Percentiles rank a stretch among this genome's conserved stretches.
Evolutionary conservation across 2,329 filamentous ascomycete genomes (phyloP).

Genomic region (Calonectria pseudoturangicola): DNA sequence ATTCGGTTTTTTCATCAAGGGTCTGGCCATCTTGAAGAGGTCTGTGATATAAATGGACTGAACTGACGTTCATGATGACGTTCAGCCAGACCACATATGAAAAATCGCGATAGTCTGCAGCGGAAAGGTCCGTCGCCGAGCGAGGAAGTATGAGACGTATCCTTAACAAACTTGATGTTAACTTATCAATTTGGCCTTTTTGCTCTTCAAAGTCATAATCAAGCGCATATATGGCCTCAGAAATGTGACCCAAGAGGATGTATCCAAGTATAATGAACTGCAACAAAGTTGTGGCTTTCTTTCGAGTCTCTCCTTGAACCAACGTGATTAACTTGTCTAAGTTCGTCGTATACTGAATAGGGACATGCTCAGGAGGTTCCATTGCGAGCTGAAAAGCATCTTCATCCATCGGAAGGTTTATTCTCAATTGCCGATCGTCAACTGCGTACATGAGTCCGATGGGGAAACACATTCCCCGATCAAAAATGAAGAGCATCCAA

Average conservation of each 20-base stretch:
- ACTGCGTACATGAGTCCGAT: conserved; percentile 51
- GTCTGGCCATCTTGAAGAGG: conserved; percentile 39
- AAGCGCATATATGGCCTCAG: conserved; percentile 44
- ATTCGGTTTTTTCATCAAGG: conserved; percentile 28
- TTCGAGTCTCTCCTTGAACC: conserved; percentile 40
- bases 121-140: conserved; percentile 48
- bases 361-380: neutral
- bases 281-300: conserved; percentile 34
- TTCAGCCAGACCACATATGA: conserved; percentile 49
- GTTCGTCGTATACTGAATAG: conserved; percentile 38
- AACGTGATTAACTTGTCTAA: conserved; percentile 44
- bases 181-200: conserved; percentile 35
- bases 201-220: conserved; percentile 40
- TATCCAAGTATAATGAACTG: conserved; percentile 52
- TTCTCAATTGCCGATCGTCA: conserved; percentile 49
- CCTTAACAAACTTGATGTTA: conserved; percentile 41
- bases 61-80: conserved; percentile 41
- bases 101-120: conserved; percentile 44
- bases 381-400: conserved; percentile 41
- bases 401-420: conserved; percentile 51
- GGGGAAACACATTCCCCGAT: conserved; percentile 52
- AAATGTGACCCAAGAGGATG: conserved; percentile 47
- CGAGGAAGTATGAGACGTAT: conserved; percentile 51
- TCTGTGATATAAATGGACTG: conserved; percentile 50
- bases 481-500: conserved; percentile 52